Base-by-base conservation (phyloP, 1,284 basidiomycete genomes). In the Apiotrichum akiyoshidainum region DNA sequence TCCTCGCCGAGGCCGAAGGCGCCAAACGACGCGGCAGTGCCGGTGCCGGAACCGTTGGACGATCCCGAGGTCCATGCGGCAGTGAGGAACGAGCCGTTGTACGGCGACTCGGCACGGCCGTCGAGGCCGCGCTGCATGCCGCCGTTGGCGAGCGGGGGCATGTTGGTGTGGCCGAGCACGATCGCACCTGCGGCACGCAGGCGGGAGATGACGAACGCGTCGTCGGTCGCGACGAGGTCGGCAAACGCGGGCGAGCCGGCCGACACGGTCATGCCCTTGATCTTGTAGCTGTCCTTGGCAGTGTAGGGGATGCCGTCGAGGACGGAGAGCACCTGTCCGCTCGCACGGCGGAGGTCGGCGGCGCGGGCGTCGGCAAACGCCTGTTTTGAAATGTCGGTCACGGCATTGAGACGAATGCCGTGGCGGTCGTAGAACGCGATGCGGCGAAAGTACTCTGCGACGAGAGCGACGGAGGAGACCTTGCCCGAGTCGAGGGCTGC, bases 111-210 rank as follows among this genome's bases (percentile, higher is more conserved):
- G 14, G 57, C 57, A 35, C 57, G 57, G 4, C 57, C 57, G 47
- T 58, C 52, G 21, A 58, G 52, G 10, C 57, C 57, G 19, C 57
- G 57, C 57, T 58, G 57, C 57, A 58, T 54, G 35, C 57, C 57
- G n/a, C 57, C 57, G 21, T 47, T 49, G 12, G 57, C 57, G 13
- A 58, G 16, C 9, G 57, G 57, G 5, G 57, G 57, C 57, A 58
- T 58, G 37, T 45, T 58, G 9, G 57, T 58, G 12, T 31, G 52
- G 1, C 57, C 57, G 6, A 58, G 42, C 3, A 58, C 31, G 13
- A 58, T 26, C 9, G 57, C 57, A 22, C 57, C 57, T 0, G 52
- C 57, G 0, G 40, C 41, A 14, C 57, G 46, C 0, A 58, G 41
- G 2, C 52, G 52, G 21, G 8, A 11, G n/a, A 58, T 41, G 12